These are phyloP conservation scores for Aspergillus intermedius DNA, from an alignment of 2,329 filamentous ascomycete genomes.

Conservation along the genomic window DNA sequence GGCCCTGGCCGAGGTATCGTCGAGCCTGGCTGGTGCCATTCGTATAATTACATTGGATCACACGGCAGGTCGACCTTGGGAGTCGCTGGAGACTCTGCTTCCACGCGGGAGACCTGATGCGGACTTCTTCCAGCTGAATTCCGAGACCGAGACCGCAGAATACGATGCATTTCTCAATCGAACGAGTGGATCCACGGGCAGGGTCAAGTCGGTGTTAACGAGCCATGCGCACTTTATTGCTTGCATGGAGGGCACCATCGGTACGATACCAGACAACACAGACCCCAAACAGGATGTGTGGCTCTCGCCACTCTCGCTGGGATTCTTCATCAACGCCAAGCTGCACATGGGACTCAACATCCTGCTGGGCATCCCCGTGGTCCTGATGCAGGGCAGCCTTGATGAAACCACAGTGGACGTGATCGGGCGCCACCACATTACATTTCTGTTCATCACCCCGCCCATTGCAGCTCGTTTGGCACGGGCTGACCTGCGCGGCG, in stretches of 20 bases:
- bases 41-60: constrained; percentile 4
- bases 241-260: constrained; percentile 14
- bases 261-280: constrained; percentile 16
- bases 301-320: constrained; percentile 18
- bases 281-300: constrained; percentile 17
- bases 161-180: constrained; percentile 3
- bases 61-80: not conserved
- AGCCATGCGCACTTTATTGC: constrained; percentile 17
- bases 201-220: constrained; percentile 15
- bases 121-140: no score
- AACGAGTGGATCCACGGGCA: constrained; percentile 15
- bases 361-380: constrained; percentile 20
- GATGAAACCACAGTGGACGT: constrained; percentile 12
- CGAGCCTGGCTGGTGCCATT: constrained; percentile 6
- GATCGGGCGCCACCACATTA: constrained; percentile 14
- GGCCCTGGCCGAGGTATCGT: constrained; percentile 9
- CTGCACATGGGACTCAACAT: constrained; percentile 21
- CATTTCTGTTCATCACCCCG: constrained; percentile 19
- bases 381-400: constrained; percentile 13
- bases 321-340: constrained; percentile 24
- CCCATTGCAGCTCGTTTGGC: constrained; percentile 17
- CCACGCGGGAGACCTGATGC: constrained; percentile 5
- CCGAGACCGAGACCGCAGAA: no score
- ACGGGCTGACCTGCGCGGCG: constrained; percentile 7
- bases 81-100: constrained; percentile 10